These are phyloP conservation scores for Paraphaeosphaeria minitans DNA, from an alignment of 2,329 filamentous ascomycete genomes.

Conservation along the genomic window DNA sequence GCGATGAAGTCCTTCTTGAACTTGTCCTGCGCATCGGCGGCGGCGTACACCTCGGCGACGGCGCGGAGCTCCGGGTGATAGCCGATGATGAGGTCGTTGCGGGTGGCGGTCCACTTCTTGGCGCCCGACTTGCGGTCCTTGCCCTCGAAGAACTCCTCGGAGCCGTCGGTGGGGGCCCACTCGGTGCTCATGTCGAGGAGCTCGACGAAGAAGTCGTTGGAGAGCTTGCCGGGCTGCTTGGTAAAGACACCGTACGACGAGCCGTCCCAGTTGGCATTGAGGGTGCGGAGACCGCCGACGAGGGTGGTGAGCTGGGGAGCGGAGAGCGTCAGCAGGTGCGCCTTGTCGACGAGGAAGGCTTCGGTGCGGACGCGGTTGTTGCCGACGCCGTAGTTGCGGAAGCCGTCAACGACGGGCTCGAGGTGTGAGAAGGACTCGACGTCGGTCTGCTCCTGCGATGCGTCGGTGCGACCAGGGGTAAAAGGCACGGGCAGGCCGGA, in stretches of 20 bases:
- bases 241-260: constrained; percentile 72
- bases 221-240: constrained; percentile 68
- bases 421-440: constrained; percentile 66
- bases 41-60: constrained; percentile 71
- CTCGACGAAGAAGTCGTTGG: constrained; percentile 84
- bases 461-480: constrained; percentile 73
- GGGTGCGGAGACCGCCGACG: constrained; percentile 71
- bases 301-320: constrained; percentile 74
- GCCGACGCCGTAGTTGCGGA: constrained; percentile 77
- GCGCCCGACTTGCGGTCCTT: constrained; percentile 67
- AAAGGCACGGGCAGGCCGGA: constrained; percentile 70
- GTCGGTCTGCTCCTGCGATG: constrained; percentile 74
- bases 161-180: constrained; percentile 64
- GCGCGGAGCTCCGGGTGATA: constrained; percentile 76
- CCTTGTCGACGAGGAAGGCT: constrained; percentile 73
- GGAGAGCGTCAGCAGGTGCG: constrained; percentile 71
- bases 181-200: constrained; percentile 69
- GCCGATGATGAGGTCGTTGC: constrained; percentile 72
- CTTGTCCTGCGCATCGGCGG: constrained; percentile 63
- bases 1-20: constrained; percentile 74
- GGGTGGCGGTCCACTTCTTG: constrained; percentile 72
- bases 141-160: constrained; percentile 65
- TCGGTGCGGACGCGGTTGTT: constrained; percentile 67
- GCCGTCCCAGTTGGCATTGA: constrained; percentile 74
- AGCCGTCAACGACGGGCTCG: constrained; percentile 73